Evolutionary conservation across 1,284 basidiomycete genomes (phyloP).

Genomic region (Moniliophthora roreri): DNA sequence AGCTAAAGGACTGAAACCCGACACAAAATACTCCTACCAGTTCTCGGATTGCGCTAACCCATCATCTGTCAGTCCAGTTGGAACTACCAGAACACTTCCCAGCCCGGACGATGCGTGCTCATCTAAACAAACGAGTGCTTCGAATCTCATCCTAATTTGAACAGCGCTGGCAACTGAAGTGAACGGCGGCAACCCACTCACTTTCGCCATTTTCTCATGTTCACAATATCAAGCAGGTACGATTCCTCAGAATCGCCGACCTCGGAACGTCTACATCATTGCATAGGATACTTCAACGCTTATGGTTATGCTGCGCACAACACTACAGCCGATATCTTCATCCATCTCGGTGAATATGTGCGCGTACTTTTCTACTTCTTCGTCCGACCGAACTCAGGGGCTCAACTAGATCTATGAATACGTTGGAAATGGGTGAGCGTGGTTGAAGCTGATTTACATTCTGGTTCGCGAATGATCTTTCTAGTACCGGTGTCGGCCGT

Average conservation of each 20-base stretch:
- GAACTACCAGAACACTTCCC: constrained; percentile 50
- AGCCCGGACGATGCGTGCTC: constrained; percentile 40
- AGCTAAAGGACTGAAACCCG: constrained; percentile 50
- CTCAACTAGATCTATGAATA: constrained; percentile 48
- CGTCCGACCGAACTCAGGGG: constrained; percentile 34
- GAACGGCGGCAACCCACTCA: constrained; percentile 53
- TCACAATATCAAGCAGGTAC: constrained; percentile 52
- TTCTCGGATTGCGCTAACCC: constrained; percentile 60
- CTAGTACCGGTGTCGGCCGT: constrained; percentile 47
- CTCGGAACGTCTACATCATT: constrained; percentile 25
- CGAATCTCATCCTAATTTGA: background rate
- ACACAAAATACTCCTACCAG: constrained; percentile 60
- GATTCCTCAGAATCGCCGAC: background rate
- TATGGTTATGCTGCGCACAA: constrained; percentile 62
- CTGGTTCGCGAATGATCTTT: constrained; percentile 33
- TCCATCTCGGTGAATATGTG: constrained; percentile 70
- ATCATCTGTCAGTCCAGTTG: constrained; percentile 42
- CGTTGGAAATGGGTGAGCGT: constrained; percentile 41
- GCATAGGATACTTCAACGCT: constrained; percentile 67
- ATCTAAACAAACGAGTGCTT: background rate
- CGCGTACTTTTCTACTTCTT: background rate
- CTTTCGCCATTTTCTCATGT: constrained; percentile 61
- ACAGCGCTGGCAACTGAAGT: constrained; percentile 49
- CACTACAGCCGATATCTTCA: constrained; percentile 55
- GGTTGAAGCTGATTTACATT: background rate